Base-by-base conservation (phyloP, 768 basidiomycete species). In the Naganishia friedmannii region DNA sequence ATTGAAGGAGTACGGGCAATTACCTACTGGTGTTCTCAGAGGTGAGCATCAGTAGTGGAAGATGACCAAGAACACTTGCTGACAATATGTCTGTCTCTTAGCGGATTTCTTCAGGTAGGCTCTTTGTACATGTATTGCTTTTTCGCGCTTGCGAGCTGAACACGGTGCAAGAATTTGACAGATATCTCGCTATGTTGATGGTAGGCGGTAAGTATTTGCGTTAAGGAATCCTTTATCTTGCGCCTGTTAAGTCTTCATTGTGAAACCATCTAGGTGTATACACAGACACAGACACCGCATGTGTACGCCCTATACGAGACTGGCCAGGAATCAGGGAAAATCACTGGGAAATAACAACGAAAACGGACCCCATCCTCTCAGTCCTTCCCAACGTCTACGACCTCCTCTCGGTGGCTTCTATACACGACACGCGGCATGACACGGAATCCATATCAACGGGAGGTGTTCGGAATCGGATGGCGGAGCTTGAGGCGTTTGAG, bases 181-280 rank as follows among this genome's bases (percentile, higher is more conserved):
- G 76, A 66, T 77, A 77, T 46, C 74, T 77, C 21, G 72, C 73
- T 23, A 60, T 77, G 13, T 68, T 77, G 4, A 70, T 77, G 37
- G 65, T 74, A 51, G 76, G 76, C 26, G 76, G 75, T 65, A 48
- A 65, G 60, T 29, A 9, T 7, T 31, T 21, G 19, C 29, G 26
- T 34, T 4, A 12, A 37, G 4, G 34, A 37, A 37, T 37, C 12
- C 34, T 12, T 5, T 12, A 12, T 5, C 12, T 12, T 12, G 34
- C 34, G 34, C 12, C 34, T 12, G 34, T 12, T 37, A 12, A 37
- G 4, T 12, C 34, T 4, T 37, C 4, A 5, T 37, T 42, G 42
- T 2, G 15, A 15, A 17, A 17, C 42, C 37, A 5, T 28, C 29
- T 23, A 65, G 63, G 66, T 9, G 71, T 77, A n/a, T 77, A 77